Conservation (phyloP, 129 eudicot genomes). For the Flaveria robusta region DNA sequence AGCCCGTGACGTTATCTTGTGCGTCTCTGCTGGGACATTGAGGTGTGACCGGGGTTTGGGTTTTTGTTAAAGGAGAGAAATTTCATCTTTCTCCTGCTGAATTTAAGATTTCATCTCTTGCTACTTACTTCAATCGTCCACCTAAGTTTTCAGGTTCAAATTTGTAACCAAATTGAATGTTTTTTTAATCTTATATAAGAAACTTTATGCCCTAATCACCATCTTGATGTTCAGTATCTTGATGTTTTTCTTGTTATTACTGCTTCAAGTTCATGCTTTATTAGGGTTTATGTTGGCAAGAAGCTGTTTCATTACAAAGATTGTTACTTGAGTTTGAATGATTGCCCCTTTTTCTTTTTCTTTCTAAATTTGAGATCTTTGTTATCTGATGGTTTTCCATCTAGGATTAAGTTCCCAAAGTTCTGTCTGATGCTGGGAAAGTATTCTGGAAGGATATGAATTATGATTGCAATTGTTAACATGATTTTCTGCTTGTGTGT, state of each 20-base stretch:
- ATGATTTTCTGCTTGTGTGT: background rate
- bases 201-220: conserved; percentile 10
- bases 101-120: background rate
- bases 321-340: conserved; percentile 8
- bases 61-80: too few species aligned
- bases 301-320: background rate
- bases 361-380: conserved; percentile 4
- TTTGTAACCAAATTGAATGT: background rate
- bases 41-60: too few species aligned
- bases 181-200: background rate
- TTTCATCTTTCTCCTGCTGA: background rate
- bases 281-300: conserved; percentile 7
- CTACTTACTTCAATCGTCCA: conserved; percentile 14
- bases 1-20: too few species aligned
- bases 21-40: too few species aligned
- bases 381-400: conserved; percentile 6
- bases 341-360: background rate
- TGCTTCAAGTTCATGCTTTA: conserved; percentile 8
- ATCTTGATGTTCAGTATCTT: conserved; percentile 1
- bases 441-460: background rate
- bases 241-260: too few species aligned
- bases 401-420: conserved; percentile 3
- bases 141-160: conserved; percentile 24
- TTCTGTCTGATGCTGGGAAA: background rate
- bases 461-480: too few species aligned